phyloP scores from a whole-genome alignment of 2,329 filamentous ascomycete species.

The Thielaviopsis populi region DNA sequence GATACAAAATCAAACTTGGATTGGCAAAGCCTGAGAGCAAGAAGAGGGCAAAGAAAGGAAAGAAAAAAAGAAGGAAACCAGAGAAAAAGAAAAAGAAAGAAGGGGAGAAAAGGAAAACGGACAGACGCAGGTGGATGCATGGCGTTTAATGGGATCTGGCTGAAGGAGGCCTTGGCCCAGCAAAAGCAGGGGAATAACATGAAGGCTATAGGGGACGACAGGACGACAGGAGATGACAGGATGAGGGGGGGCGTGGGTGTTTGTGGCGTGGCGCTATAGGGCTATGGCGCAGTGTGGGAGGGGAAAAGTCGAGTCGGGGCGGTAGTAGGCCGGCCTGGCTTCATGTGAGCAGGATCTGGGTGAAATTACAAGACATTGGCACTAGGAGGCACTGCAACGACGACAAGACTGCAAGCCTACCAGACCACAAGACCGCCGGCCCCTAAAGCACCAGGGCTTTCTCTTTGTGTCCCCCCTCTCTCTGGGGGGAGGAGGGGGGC shows the following conservation, averaged over 20 bases:
- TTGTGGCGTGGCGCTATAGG: neutral
- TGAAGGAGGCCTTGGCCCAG: conserved; percentile 10
- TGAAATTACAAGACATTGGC: conserved; percentile 4
- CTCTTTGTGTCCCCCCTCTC: too few relatives aligned
- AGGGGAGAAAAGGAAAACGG: conserved; percentile 8
- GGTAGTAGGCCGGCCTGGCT: too few relatives aligned
- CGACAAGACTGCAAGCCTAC: neutral
- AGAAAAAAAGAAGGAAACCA: conserved; percentile 1
- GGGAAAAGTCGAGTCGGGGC: too few relatives aligned
- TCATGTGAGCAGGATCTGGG: neutral
- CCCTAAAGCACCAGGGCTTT: too few relatives aligned
- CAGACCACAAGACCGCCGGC: neutral
- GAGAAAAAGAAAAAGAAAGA: neutral
- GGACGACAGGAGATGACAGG: too few relatives aligned
- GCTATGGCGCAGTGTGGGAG: neutral
- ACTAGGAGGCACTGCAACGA: neutral
- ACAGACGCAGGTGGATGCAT: conserved; percentile 4
- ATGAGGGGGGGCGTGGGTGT: neutral
- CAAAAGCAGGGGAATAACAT: conserved; percentile 2
- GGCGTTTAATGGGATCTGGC: conserved; percentile 15
- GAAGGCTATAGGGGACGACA: conserved; percentile 1
- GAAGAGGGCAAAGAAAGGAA: too few relatives aligned
- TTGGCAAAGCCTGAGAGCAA: too few relatives aligned
- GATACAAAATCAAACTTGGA: conserved; percentile 12
- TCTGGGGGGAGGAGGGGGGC: neutral